Evolutionary conservation across 2,329 filamentous ascomycete genomes (phyloP).

Genomic region (Intubia oerlemansii): DNA sequence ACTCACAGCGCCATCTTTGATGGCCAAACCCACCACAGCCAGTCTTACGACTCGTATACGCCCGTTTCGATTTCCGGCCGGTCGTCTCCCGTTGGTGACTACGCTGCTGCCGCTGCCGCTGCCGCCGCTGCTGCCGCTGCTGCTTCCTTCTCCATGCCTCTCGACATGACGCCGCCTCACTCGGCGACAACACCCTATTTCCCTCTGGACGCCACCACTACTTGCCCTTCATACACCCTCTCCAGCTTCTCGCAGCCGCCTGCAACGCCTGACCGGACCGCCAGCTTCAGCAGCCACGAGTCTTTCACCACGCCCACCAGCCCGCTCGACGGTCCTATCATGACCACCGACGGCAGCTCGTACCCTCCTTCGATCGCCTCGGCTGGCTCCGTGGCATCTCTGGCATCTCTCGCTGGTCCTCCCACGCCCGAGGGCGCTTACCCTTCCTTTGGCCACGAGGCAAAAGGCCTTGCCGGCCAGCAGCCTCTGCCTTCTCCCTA

Average conservation of each 20-base stretch:
- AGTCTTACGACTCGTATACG: no score
- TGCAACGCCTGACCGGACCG: slow-evolving; percentile 6
- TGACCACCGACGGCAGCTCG: slow-evolving; percentile 52
- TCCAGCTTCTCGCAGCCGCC: slow-evolving; percentile 2
- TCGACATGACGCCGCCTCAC: slow-evolving; percentile 17
- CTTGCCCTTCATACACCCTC: slow-evolving; percentile 1
- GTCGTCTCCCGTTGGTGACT: slow-evolving; percentile 21
- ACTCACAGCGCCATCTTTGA: slow-evolving; percentile 14
- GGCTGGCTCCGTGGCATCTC: slow-evolving; percentile 4
- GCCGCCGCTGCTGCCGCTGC: slow-evolving; percentile 12
- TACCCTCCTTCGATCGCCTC: slow-evolving; percentile 80
- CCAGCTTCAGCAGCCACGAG: slow-evolving; percentile 6
- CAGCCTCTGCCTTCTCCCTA: slow-evolving; percentile 3
- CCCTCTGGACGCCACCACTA: slow-evolving; percentile 2
- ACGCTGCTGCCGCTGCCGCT: no score
- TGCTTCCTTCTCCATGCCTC: slow-evolving; percentile 11
- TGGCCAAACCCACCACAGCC: slow-evolving; percentile 10
- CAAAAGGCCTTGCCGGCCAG: slow-evolving; percentile 1
- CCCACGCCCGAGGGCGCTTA: slow-evolving; percentile 5
- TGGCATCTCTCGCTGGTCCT: slow-evolving; percentile 3
- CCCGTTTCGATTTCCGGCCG: slow-evolving; percentile 18
- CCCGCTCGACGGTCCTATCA: slow-evolving; percentile 59
- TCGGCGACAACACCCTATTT: slow-evolving; percentile 8
- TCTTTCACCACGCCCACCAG: slow-evolving; percentile 17
- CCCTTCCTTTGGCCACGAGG: slow-evolving; percentile 2